These are phyloP conservation scores for Loxodes magnus DNA, from an alignment of 73 alveolate genomes.

Conservation along the genomic window DNA sequence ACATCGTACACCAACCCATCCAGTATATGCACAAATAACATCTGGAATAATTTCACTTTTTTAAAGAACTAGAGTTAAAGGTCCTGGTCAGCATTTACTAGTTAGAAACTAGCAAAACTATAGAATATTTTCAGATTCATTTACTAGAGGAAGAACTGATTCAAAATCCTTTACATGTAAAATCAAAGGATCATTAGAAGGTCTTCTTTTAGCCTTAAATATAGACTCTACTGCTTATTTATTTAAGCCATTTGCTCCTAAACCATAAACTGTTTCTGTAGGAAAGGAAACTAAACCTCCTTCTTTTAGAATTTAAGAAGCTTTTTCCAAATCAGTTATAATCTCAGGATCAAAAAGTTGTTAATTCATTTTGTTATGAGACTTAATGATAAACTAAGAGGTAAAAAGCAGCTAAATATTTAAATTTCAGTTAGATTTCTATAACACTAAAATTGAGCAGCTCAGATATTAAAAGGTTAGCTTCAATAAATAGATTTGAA, in stretches of 20 bases:
- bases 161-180: constrained; percentile 76
- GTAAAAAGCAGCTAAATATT: too few species aligned
- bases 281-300: constrained; percentile 89
- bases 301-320: too few species aligned
- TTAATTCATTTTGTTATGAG: too few species aligned
- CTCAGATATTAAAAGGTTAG: too few species aligned
- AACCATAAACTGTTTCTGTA: constrained; percentile 96
- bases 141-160: constrained; percentile 22
- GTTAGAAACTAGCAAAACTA: constrained; percentile 45
- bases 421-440: too few species aligned
- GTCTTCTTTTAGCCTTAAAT: constrained; percentile 79
- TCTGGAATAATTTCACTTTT: constrained; percentile 54
- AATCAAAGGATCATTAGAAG: constrained; percentile 90
- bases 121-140: constrained; percentile 34
- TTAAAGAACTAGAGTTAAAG: constrained; percentile 75
- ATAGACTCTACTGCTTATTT: constrained; percentile 72
- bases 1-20: constrained; percentile 73
- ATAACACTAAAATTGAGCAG: too few species aligned
- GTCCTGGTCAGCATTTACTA: constrained; percentile 96
- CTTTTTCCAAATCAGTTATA: too few species aligned
- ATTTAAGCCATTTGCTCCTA: constrained; percentile 95
- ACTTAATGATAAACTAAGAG: too few species aligned
- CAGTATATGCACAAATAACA: constrained; percentile 71
- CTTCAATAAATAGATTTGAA: too few species aligned
- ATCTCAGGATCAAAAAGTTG: too few species aligned